Percentiles rank a stretch among this genome's conserved stretches.
Evolutionary conservation across 805 yeast species (phyloP).

Genomic region (Pichia scutulata): DNA sequence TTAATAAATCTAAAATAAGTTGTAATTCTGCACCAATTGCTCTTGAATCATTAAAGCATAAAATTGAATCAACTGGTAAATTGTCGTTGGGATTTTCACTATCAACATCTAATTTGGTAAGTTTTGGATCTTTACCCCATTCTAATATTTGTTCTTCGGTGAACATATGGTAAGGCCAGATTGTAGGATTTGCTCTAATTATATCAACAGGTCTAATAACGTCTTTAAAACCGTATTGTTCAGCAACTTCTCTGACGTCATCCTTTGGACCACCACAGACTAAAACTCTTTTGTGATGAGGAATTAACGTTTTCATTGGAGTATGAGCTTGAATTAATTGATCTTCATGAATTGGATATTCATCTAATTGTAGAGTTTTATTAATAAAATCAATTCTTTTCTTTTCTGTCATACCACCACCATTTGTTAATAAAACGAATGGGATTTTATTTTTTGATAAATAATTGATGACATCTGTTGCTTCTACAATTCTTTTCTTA

Average conservation of each 20-base stretch:
- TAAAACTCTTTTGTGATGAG: conserved; percentile 52
- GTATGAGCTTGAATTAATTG: conserved; percentile 87
- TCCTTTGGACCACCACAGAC: conserved; percentile 81
- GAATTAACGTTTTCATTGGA: conserved; percentile 59
- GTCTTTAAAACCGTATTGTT: conserved; percentile 66
- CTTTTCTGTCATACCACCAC: conserved; percentile 56
- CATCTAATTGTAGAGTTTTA: conserved; percentile 29
- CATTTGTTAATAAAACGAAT: conserved; percentile 79
- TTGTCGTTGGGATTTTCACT: conserved; percentile 20
- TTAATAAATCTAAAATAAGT: conserved; percentile 62
- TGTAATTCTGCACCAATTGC: conserved; percentile 85
- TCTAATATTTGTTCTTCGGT: conserved; percentile 35
- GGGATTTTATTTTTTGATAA: conserved; percentile 55
- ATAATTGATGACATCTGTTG: conserved; percentile 41
- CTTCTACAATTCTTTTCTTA: conserved; percentile 54
- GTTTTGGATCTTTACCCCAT: conserved; percentile 32
- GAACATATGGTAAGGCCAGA: conserved; percentile 65
- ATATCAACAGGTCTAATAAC: conserved; percentile 71
- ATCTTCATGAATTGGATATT: conserved; percentile 38
- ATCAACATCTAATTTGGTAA: conserved; percentile 21
- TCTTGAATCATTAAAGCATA: conserved; percentile 84
- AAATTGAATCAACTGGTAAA: conserved; percentile 59
- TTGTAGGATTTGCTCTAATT: conserved; percentile 45
- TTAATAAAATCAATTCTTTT: conserved; percentile 51
- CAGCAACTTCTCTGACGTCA: conserved; percentile 68